Percentiles rank a stretch among this genome's conserved stretches.
These are phyloP conservation scores for Xylaria multiplex DNA, from an alignment of 2,329 filamentous ascomycete genomes.

Conservation along the genomic window DNA sequence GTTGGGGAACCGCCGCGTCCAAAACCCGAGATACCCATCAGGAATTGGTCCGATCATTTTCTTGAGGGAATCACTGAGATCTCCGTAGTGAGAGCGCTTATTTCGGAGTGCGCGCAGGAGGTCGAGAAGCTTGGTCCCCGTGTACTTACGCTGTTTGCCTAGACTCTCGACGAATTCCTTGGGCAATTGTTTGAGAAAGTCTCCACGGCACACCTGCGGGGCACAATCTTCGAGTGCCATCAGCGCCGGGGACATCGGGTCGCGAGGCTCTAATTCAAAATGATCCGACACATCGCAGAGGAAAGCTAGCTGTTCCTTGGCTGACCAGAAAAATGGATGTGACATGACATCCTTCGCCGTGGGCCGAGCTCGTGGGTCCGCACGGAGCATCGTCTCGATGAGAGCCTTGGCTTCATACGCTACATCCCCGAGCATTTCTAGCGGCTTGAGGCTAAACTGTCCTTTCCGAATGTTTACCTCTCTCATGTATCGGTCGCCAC, in stretches of 20 bases:
- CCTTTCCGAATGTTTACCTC: conserved; percentile 98
- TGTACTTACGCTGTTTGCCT: conserved; percentile 95
- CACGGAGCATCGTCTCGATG: conserved; percentile 80
- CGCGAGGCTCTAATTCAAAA: conserved; percentile 90
- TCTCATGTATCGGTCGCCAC: conserved; percentile 92
- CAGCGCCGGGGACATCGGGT: conserved; percentile 78
- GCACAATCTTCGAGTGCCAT: conserved; percentile 66
- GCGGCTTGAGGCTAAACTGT: conserved; percentile 74
- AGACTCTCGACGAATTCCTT: conserved; percentile 87
- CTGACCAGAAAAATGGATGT: conserved; percentile 96
- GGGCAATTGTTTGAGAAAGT: conserved; percentile 82
- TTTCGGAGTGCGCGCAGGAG: conserved; percentile 89
- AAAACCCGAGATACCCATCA: conserved; percentile 85
- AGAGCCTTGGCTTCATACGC: conserved; percentile 88
- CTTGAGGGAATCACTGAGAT: conserved; percentile 85
- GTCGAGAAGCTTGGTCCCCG: conserved; percentile 83
- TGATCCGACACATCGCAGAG: conserved; percentile 97
- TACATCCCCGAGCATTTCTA: conserved; percentile 83
- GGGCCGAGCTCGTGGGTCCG: conserved; percentile 68
- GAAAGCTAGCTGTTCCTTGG: conserved; percentile 89
- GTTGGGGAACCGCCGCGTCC: conserved; percentile 81
- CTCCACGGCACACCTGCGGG: conserved; percentile 66
- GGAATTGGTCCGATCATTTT: conserved; percentile 75
- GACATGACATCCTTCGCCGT: conserved; percentile 60
- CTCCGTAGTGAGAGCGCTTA: conserved; percentile 98